Percentiles rank a stretch among this genome's conserved stretches.
phyloP scores from a whole-genome alignment of 352 stramenopile species.

The Aphanomyces cochlioides region DNA sequence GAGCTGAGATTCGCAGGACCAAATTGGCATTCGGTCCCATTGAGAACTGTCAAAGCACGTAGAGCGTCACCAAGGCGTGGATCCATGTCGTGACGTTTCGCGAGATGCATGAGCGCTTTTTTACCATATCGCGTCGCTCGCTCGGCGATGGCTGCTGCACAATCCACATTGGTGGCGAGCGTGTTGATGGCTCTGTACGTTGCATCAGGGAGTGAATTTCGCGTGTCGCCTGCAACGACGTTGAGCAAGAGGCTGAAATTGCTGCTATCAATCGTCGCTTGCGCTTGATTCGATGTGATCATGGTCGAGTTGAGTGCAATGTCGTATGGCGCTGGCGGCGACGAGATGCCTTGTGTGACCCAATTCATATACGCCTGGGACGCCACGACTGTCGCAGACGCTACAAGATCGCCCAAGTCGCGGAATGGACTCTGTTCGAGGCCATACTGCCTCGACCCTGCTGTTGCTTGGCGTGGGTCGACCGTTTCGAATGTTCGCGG shows the following conservation, averaged over 20 bases:
- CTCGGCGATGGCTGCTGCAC: conserved; percentile 53
- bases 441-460: conserved; percentile 42
- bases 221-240: conserved; percentile 40
- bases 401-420: conserved; percentile 64
- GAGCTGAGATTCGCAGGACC: conserved; percentile 65
- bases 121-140: conserved; percentile 63
- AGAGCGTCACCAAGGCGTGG: conserved; percentile 53
- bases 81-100: conserved; percentile 50
- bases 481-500: background rate
- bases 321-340: conserved; percentile 38
- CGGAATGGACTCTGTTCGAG: conserved; percentile 66
- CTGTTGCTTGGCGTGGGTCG: background rate
- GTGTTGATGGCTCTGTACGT: conserved; percentile 49
- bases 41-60: conserved; percentile 44
- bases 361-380: conserved; percentile 39
- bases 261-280: conserved; percentile 48
- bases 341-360: background rate
- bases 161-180: conserved; percentile 51
- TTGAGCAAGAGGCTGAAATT: conserved; percentile 67
- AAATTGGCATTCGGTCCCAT: conserved; percentile 44
- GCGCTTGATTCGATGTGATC: conserved; percentile 39
- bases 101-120: conserved; percentile 59
- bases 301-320: conserved; percentile 49
- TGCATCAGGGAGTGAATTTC: conserved; percentile 45
- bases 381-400: conserved; percentile 54